Base-by-base conservation (phyloP, 345 rosid genomes). In the Aquilaria sinensis region DNA sequence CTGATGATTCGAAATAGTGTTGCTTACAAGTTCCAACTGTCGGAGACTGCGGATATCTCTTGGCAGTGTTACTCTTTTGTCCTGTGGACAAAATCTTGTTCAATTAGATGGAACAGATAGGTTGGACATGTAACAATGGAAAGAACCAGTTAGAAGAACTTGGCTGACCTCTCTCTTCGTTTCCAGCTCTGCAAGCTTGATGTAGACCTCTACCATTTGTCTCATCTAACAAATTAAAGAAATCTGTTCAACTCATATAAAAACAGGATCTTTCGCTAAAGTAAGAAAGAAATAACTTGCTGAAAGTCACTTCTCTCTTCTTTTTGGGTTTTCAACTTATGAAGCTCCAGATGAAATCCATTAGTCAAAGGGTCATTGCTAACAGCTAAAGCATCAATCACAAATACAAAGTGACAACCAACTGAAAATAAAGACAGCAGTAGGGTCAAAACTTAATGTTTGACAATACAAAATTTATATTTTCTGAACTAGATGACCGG, bases 131-230 rank as follows among this genome's bases (percentile, higher is more conserved):
- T 37, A 37, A 37, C 43, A 37, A 7, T 7, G 5, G 8, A 9
- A 37, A 9, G 43, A 37, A 37, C 8, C 43, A 37, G 43, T 37
- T 4, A 34, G 12, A 53, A 72, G 30, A 47, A 41, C 16, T 63
- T 29, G 48, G 67, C 81, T 32, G 65, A 93, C 98, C 98, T 93
- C 97, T 86, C 87, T 93, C 77, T 81, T 84, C 57, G 94, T 90
- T 75, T 93, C 98, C 60, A 90, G 85, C 72, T 93, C 97, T 51
- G 98, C 98, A 70, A 93, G 94, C 76, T 86, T 93, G 74, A 93
- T 93, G 67, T 93, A 93, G 61, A 90, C 76, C 66, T 93, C 98
- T 69, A 90, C 98, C 92, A 93, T 83, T 72, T 90, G 94, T 75
- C 80, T 86, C 96, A 89, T 93, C 97, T 93, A 64, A 60, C 68